These are phyloP conservation scores for Leishmania aethiopica DNA, from an alignment of 208 protist genomes.

Conservation along the genomic window DNA sequence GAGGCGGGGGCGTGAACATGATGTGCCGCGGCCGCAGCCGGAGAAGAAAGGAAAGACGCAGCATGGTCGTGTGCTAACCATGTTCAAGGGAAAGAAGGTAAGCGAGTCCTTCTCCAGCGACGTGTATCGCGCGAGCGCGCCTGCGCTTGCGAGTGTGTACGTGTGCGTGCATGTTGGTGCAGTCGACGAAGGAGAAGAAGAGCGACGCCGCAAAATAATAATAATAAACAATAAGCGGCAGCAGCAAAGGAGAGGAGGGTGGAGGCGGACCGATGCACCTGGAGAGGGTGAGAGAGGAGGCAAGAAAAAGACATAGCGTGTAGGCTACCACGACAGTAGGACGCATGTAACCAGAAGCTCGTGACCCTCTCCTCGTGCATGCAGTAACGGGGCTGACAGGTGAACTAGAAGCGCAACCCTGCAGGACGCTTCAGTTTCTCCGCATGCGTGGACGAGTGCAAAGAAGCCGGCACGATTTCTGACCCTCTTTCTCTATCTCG, in stretches of 20 bases:
- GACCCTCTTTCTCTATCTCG: not conserved
- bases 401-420: not conserved
- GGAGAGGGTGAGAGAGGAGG: not conserved
- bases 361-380: not conserved
- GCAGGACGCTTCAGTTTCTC: not conserved
- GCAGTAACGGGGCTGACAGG: not conserved
- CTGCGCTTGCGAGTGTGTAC: not conserved
- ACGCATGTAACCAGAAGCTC: not conserved
- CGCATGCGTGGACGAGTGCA: not conserved
- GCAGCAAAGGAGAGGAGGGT: not conserved
- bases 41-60: slow-evolving; percentile 38
- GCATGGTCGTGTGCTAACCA: slow-evolving; percentile 32
- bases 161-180: not conserved
- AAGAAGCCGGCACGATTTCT: not conserved
- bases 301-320: not conserved
- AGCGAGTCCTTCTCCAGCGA: not conserved
- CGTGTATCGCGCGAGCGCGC: not conserved
- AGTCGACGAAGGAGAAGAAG: not conserved
- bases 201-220: not conserved
- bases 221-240: not conserved
- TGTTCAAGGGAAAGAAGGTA: not conserved
- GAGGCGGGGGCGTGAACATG: slow-evolving; percentile 87
- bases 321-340: not conserved
- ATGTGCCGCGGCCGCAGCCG: slow-evolving; percentile 84
- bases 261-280: not conserved